Evolutionary conservation across 768 basidiomycete species (phyloP).

Genomic region (Termitomyces sp.): DNA sequence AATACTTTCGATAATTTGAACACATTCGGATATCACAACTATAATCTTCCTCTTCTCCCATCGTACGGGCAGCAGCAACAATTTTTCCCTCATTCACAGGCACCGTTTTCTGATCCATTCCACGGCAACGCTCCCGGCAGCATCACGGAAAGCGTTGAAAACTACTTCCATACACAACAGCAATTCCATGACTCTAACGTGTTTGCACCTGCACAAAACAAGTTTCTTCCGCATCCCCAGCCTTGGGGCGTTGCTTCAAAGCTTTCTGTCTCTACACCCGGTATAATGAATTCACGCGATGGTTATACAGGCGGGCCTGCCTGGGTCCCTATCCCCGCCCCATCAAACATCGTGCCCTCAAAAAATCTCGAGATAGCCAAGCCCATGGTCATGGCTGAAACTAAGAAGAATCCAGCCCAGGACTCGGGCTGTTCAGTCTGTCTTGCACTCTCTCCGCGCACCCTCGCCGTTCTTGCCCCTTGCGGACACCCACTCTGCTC

Average conservation of each 20-base stretch:
- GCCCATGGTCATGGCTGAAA: not conserved
- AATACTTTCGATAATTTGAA: slow-evolving; percentile 17
- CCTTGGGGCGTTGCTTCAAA: not conserved
- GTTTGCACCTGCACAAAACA: slow-evolving; percentile 6
- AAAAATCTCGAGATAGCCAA: not conserved
- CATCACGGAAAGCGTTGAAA: slow-evolving; percentile 36
- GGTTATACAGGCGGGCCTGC: slow-evolving; percentile 11
- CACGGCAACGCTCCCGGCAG: slow-evolving; percentile 27
- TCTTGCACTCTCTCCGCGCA: slow-evolving; percentile 32
- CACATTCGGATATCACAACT: slow-evolving; percentile 30
- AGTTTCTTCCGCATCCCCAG: slow-evolving; percentile 7
- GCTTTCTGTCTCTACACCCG: not conserved
- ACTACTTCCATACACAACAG: slow-evolving; percentile 35
- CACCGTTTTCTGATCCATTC: slow-evolving; percentile 37
- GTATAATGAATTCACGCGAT: not conserved
- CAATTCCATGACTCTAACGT: slow-evolving; percentile 17
- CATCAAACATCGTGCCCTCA: slow-evolving; percentile 4
- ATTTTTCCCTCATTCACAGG: slow-evolving; percentile 18
- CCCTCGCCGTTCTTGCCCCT: slow-evolving; percentile 65
- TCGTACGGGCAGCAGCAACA: slow-evolving; percentile 20
- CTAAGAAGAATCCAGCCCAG: slow-evolving; percentile 2
- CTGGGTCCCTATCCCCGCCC: slow-evolving; percentile 15
- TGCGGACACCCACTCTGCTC: slow-evolving; percentile 77
- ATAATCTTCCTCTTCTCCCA: slow-evolving; percentile 18
- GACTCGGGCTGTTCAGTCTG: slow-evolving; percentile 58